These are phyloP conservation scores for Paracorniculantispora psalliotae DNA, from an alignment of 2,329 filamentous ascomycete genomes.

Conservation along the genomic window DNA sequence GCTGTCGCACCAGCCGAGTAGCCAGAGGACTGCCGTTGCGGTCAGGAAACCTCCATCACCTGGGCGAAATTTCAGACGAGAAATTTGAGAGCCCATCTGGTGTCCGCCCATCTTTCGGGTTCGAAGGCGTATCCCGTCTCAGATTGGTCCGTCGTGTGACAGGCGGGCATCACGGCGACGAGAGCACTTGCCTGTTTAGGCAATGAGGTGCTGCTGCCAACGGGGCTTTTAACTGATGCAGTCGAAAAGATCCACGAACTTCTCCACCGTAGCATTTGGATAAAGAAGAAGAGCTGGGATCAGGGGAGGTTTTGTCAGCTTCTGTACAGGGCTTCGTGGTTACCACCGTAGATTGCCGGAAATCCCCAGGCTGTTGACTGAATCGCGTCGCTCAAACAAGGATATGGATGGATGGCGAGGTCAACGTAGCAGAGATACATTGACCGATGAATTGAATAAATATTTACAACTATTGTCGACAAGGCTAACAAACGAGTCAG, in stretches of 20 bases:
- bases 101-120: not conserved
- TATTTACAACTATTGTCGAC: too few relatives aligned
- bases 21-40: not conserved
- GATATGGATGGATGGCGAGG: too few relatives aligned
- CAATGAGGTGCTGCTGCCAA: not conserved
- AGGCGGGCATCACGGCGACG: not conserved
- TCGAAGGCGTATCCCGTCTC: not conserved
- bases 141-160: conserved; percentile 2
- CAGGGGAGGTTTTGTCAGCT: not conserved
- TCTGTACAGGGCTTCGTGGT: not conserved
- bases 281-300: not conserved
- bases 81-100: not conserved
- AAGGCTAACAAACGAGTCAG: too few relatives aligned
- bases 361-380: too few relatives aligned
- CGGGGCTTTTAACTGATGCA: conserved; percentile 2
- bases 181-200: conserved; percentile 6
- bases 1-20: not conserved
- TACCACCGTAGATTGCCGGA: not conserved
- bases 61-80: not conserved
- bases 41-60: not conserved
- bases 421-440: too few relatives aligned
- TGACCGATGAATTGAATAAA: too few relatives aligned
- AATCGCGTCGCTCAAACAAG: too few relatives aligned
- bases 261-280: not conserved
- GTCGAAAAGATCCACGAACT: not conserved